Evolutionary conservation across 768 basidiomycete species (phyloP).

Genomic region (Daedalea quercina): DNA sequence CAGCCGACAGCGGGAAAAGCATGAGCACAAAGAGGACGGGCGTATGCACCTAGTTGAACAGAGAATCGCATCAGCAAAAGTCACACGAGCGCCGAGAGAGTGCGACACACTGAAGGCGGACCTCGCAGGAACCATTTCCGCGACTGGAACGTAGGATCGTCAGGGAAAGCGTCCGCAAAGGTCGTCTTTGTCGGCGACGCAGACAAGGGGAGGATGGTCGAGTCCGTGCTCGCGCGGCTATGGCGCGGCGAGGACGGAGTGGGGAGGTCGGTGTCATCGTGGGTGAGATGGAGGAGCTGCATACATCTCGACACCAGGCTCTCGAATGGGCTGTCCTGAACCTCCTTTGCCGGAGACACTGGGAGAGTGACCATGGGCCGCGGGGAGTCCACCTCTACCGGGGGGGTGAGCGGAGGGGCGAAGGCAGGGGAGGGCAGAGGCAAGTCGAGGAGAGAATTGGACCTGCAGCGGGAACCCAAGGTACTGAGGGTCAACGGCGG

Average conservation of each 20-base stretch:
- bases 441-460: slow-evolving; percentile 21
- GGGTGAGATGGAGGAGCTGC: slow-evolving; percentile 42
- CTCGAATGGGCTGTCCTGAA: slow-evolving; percentile 9
- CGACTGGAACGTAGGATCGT: slow-evolving; percentile 27
- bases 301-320: slow-evolving; percentile 42
- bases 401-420: slow-evolving; percentile 9
- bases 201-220: slow-evolving; percentile 49
- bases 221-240: slow-evolving; percentile 29
- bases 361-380: background rate
- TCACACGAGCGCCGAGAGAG: slow-evolving; percentile 10
- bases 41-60: slow-evolving; percentile 37
- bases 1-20: slow-evolving; percentile 64
- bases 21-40: slow-evolving; percentile 67
- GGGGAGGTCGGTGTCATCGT: slow-evolving; percentile 33
- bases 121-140: slow-evolving; percentile 35
- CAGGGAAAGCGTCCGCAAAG: slow-evolving; percentile 37
- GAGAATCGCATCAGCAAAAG: slow-evolving; percentile 1
- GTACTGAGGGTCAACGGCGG: slow-evolving; percentile 44
- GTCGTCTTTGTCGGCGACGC: slow-evolving; percentile 41
- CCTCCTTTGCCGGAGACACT: background rate
- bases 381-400: slow-evolving; percentile 4
- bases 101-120: slow-evolving; percentile 29
- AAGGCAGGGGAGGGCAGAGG: slow-evolving; percentile 17
- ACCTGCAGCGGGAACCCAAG: slow-evolving; percentile 38
- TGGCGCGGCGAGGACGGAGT: slow-evolving; percentile 41